Base-by-base conservation (phyloP, 805 yeast genomes). In the Lipomyces japonicus region DNA sequence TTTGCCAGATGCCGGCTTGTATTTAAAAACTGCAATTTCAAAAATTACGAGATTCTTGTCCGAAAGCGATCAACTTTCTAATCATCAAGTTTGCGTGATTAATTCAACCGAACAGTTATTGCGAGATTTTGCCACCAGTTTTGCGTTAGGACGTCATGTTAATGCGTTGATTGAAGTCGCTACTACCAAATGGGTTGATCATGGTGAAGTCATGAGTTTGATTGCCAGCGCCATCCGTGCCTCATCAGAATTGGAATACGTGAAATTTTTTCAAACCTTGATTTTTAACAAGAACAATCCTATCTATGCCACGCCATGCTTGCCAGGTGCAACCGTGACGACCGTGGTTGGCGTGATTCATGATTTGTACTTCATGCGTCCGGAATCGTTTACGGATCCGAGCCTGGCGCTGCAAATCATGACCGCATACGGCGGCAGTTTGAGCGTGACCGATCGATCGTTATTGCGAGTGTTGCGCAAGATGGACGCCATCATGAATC, bases 361-460 rank as follows among this genome's bases (percentile, higher is more conserved):
- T 55, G 65, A 68, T 23, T 67, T 89, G n/a, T 81, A 75, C 64
- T 61, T 65, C 14, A 60, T 73, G 38, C 78, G 83, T 58, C 63
- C 70, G 0, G 57, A 69, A 0, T 69, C 68, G 28, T 76, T 76
- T 46, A 72, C 87, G 0, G 79, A 71, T 5, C 42, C 57, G 6
- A 66, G 70, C 0, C 63, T 83, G 6, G 78, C 81, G 61, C 74
- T 73, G 23, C 74, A 70, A 41, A 45, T 87, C 1, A 61, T 84
- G 9, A 63, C 67, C 4, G 70, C 77, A 39, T 88, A 84, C 62
- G 65, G 68, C n/a, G 96, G 95, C 3, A 73, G 90, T 0, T 68
- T 72, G 2, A 64, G 76, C 14, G 68, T 80, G 1, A 78, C 77
- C 32, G 97, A 91, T 62, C 63, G 78, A 46, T 50, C 89, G 2